phyloP scores from a whole-genome alignment of 2,329 filamentous ascomycete genomes.

The Ophiognomonia clavigignenti-juglandacearum region DNA sequence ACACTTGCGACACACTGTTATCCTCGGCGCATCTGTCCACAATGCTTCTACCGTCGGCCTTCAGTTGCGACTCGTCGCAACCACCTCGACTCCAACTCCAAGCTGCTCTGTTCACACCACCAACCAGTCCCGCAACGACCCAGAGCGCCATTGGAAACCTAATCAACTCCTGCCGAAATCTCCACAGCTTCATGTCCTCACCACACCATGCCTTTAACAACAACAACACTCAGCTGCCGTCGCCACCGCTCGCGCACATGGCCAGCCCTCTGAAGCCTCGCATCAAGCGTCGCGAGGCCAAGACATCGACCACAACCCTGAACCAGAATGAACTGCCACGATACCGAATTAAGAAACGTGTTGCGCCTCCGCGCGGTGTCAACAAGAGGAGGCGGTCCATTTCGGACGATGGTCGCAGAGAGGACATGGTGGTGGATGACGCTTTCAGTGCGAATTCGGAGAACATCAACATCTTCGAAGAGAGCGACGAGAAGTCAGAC shows the following conservation, averaged over 20 bases:
- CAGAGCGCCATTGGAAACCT: slow-evolving; percentile 48
- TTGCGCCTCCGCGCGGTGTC: slow-evolving; percentile 34
- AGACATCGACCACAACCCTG: slow-evolving; percentile 18
- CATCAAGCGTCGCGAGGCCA: slow-evolving; percentile 41
- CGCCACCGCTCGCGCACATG: slow-evolving; percentile 50
- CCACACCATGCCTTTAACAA: slow-evolving; percentile 25
- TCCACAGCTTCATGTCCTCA: slow-evolving; percentile 52
- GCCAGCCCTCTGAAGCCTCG: slow-evolving; percentile 47
- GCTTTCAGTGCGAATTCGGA: slow-evolving; percentile 17
- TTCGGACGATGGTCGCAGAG: slow-evolving; percentile 42
- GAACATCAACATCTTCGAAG: slow-evolving; percentile 17
- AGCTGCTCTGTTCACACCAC: slow-evolving; percentile 50
- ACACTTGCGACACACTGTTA: background rate
- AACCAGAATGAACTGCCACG: slow-evolving; percentile 23
- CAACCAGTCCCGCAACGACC: slow-evolving; percentile 48
- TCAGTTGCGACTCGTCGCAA: slow-evolving; percentile 53
- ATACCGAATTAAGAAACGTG: slow-evolving; percentile 45
- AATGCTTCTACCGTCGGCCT: slow-evolving; percentile 57
- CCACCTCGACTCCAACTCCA: slow-evolving; percentile 43
- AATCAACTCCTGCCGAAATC: slow-evolving; percentile 54
- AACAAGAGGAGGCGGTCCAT: slow-evolving; percentile 49
- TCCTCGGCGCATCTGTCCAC: slow-evolving; percentile 4
- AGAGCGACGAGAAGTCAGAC: slow-evolving; percentile 3
- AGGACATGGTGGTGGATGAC: slow-evolving; percentile 26
- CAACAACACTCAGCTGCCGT: slow-evolving; percentile 37